Conservation (phyloP, 306 rosid genomes). For the Quercus rubra region DNA sequence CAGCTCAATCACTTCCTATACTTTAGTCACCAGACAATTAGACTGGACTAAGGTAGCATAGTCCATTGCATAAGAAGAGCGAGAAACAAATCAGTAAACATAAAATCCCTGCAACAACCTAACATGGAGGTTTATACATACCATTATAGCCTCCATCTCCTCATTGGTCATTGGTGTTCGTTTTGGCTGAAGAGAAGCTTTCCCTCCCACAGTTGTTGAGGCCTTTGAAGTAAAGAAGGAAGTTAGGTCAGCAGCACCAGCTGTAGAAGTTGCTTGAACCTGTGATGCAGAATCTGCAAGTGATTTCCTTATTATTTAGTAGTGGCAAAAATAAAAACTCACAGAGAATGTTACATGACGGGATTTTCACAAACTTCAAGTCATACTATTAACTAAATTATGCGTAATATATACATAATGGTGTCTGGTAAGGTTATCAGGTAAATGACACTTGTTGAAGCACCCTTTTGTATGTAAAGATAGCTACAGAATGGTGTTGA, state of each 20-base stretch:
- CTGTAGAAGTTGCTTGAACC: slow-evolving; percentile 33
- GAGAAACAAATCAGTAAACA: neutral
- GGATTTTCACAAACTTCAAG: neutral
- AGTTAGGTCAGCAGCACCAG: slow-evolving; percentile 29
- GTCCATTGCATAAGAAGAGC: neutral
- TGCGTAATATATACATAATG: neutral
- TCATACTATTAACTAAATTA: neutral
- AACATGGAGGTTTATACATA: slow-evolving; percentile 31
- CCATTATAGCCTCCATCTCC: slow-evolving; percentile 95
- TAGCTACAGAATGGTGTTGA: neutral
- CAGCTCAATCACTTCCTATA: neutral
- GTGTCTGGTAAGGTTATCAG: neutral
- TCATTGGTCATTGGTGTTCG: slow-evolving; percentile 80
- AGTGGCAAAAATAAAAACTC: neutral
- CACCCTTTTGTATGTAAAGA: neutral
- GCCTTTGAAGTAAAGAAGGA: slow-evolving; percentile 54
- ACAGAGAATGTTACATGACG: neutral
- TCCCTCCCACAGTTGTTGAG: slow-evolving; percentile 60
- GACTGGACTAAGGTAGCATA: neutral
- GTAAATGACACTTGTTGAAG: neutral
- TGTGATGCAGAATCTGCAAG: slow-evolving; percentile 59
- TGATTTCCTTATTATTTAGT: neutral
- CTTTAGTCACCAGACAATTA: neutral
- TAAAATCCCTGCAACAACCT: neutral
- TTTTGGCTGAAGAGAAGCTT: slow-evolving; percentile 91